Conservation (phyloP, 2,329 filamentous ascomycete species). For the Lachnellula subtilissima region DNA sequence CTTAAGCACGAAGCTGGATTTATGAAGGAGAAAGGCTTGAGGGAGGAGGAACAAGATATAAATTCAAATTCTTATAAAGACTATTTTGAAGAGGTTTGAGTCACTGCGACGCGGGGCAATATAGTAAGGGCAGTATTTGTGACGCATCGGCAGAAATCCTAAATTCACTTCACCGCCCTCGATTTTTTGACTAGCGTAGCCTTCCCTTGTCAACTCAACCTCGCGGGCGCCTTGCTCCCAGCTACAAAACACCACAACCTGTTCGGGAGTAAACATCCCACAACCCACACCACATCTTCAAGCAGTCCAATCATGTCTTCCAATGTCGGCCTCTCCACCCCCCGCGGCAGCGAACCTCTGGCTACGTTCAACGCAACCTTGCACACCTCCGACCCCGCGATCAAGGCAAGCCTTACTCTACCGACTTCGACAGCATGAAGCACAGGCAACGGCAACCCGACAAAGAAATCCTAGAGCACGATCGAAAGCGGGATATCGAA, state of each 20-base stretch:
- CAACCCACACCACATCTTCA: constrained; percentile 8
- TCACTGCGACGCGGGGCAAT: constrained; percentile 7
- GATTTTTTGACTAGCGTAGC: neutral
- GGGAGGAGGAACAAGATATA: neutral
- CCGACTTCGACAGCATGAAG: constrained; percentile 62
- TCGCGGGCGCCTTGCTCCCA: no score
- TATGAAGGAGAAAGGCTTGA: neutral
- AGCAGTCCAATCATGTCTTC: constrained; percentile 71
- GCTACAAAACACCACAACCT: no score
- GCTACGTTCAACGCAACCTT: constrained; percentile 94
- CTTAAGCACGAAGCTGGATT: neutral
- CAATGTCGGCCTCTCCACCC: constrained; percentile 93
- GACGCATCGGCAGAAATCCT: neutral
- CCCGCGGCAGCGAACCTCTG: constrained; percentile 90
- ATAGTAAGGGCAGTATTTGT: neutral
- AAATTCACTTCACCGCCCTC: constrained; percentile 11
- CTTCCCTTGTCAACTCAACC: neutral
- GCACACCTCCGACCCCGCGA: constrained; percentile 85
- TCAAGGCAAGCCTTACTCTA: constrained; percentile 57
- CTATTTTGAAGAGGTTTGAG: neutral
- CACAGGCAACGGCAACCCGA: constrained; percentile 82
- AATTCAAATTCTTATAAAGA: neutral
- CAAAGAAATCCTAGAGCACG: constrained; percentile 88
- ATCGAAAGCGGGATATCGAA: constrained; percentile 84
- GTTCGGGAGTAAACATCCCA: neutral